These are phyloP conservation scores for Macadamia tetraphylla DNA, from an alignment of 164 flowering plant species.

Conservation along the genomic window DNA sequence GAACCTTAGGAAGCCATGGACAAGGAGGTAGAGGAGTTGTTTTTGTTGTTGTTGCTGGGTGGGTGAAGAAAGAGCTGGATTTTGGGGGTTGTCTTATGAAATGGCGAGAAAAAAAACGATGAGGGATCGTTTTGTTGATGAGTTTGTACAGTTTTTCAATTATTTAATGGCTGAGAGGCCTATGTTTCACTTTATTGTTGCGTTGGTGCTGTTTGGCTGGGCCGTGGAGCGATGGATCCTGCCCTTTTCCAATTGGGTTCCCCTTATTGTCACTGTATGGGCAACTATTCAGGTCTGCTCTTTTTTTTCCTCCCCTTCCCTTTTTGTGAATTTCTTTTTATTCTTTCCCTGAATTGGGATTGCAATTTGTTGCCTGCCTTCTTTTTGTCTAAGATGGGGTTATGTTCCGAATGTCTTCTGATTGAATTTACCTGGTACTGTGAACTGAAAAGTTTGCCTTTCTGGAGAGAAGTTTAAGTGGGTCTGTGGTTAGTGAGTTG, in stretches of 20 bases:
- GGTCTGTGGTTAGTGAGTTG: background rate
- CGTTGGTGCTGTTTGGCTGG: constrained; percentile 64
- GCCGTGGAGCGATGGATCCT: constrained; percentile 76
- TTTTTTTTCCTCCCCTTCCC: no score
- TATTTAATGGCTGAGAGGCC: constrained; percentile 50
- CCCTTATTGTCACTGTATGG: constrained; percentile 69
- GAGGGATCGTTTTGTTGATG: constrained; percentile 25
- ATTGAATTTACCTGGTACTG: background rate
- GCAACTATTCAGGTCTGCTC: constrained; percentile 62
- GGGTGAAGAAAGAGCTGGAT: background rate
- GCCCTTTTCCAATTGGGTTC: constrained; percentile 76
- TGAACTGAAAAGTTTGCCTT: background rate
- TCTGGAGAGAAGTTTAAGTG: background rate
- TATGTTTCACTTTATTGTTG: constrained; percentile 40
- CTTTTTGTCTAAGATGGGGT: background rate
- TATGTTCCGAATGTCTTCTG: background rate
- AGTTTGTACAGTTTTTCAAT: constrained; percentile 41
- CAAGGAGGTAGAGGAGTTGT: background rate
- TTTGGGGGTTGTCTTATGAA: background rate
- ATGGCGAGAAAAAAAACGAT: constrained; percentile 21
- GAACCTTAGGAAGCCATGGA: constrained; percentile 2
- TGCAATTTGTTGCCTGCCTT: background rate
- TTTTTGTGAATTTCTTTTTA: background rate
- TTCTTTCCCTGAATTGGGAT: background rate
- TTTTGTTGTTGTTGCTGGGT: background rate